Base-by-base conservation (phyloP, 352 stramenopile genomes). In the Globisporangium paddicum region DNA sequence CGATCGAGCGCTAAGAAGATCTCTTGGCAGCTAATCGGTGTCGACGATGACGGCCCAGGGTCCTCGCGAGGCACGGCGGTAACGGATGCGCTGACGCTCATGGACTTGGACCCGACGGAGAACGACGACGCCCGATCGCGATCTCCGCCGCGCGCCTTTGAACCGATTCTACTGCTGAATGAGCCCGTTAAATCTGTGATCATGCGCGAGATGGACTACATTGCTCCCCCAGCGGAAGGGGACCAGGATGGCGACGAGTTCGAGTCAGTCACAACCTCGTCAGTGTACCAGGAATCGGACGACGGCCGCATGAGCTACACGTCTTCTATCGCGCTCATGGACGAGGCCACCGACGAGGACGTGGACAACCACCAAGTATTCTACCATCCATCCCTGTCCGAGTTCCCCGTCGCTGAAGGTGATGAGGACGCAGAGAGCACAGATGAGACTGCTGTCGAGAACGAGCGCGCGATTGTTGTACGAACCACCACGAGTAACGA, bases 281-380 rank as follows among this genome's bases (percentile, higher is more conserved):
- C 59, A 49, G 55, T 60, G 65, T 64, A 66, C 47, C 66, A 78
- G 44, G 71, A 67, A 1, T 57, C 59, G 5, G 56, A 64, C 21
- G 58, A 68, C 25, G 48, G 38, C 25, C 71, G 67, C 1, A 64
- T 66, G 50, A 86, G 76, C 58, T 71, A 70, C 45, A 68, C 65
- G 16, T 87, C 77, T 25, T 87, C 77, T 8, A 73, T 87, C 28
- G 75, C 77, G n/a, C 68, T 87, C 19, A 32, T 87, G 49, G 77
- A 87, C 30, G 46, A 77, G 9, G 68, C 73, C 26, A 61, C 61
- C 30, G 58, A 68, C 28, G 68, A 78, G 26, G 55, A 75, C 25
- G 68, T 47, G 60, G 25, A 60, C 9, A 10, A 38, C 9, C 54
- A 41, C 28, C 18, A 62, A 10, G 58, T 55, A 25, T 68, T 63